Conservation (phyloP, 768 basidiomycete genomes). For the Chalciporus piperatus region DNA sequence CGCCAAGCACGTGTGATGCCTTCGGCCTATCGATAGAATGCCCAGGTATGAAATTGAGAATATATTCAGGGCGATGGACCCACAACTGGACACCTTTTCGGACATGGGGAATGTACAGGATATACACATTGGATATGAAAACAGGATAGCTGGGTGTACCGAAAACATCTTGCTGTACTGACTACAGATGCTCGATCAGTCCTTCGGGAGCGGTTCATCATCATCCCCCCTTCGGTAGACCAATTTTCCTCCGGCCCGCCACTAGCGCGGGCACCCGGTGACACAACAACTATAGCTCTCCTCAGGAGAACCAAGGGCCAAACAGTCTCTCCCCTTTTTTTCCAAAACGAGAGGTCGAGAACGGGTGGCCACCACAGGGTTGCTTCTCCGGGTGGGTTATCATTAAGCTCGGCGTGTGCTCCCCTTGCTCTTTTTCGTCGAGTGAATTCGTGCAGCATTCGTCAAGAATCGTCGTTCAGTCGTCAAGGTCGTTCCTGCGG, state of each 20-base stretch:
- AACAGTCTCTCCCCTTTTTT: slow-evolving; percentile 1
- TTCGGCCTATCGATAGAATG: background rate
- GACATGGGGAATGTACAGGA: slow-evolving; percentile 15
- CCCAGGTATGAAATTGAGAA: background rate
- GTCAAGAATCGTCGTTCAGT: slow-evolving; percentile 37
- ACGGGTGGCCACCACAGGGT: slow-evolving; percentile 9
- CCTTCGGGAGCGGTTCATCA: slow-evolving; percentile 28
- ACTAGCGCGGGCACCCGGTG: slow-evolving; percentile 29
- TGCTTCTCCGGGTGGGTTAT: slow-evolving; percentile 18
- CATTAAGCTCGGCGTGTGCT: slow-evolving; percentile 18
- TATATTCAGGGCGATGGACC: background rate
- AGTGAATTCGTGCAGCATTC: slow-evolving; percentile 31
- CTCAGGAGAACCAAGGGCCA: slow-evolving; percentile 20
- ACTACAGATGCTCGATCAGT: slow-evolving; percentile 24
- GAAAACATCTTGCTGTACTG: slow-evolving; percentile 18
- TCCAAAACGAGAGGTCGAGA: slow-evolving; percentile 10
- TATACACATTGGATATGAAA: slow-evolving; percentile 24
- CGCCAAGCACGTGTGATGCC: background rate
- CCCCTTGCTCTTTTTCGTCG: slow-evolving; percentile 29
- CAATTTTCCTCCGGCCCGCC: slow-evolving; percentile 31
- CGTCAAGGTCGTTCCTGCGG: slow-evolving; percentile 31
- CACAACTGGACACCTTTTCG: background rate
- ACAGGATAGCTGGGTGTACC: slow-evolving; percentile 18
- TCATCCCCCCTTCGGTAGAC: slow-evolving; percentile 21
- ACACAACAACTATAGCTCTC: slow-evolving; percentile 18